Conservation (phyloP, 2,329 filamentous ascomycete genomes). For the Phialophora chinensis region DNA sequence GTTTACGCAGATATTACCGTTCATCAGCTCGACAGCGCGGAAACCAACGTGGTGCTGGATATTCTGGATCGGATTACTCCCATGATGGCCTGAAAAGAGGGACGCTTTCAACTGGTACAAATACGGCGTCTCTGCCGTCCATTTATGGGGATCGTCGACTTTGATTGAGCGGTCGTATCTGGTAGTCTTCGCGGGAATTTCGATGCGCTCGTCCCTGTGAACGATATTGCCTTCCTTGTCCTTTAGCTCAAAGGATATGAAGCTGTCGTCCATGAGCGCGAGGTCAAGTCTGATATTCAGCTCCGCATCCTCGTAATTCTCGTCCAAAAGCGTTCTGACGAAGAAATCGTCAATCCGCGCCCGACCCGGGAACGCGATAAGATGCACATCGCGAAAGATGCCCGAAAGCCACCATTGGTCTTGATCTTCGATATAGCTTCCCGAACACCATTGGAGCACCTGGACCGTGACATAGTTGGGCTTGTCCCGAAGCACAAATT, state of each 20-base stretch:
- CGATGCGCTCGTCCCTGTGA: slow-evolving; percentile 7
- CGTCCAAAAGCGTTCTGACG: slow-evolving; percentile 61
- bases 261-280: slow-evolving; percentile 44
- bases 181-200: slow-evolving; percentile 9
- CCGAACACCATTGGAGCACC: slow-evolving; percentile 75
- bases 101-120: slow-evolving; percentile 17
- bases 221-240: slow-evolving; percentile 7
- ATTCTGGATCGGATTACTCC: slow-evolving; percentile 43
- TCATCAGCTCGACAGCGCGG: slow-evolving; percentile 66
- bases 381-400: slow-evolving; percentile 70
- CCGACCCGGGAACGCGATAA: slow-evolving; percentile 60
- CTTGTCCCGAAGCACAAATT: slow-evolving; percentile 52
- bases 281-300: slow-evolving; percentile 56
- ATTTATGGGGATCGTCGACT: slow-evolving; percentile 64
- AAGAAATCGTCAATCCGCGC: slow-evolving; percentile 64
- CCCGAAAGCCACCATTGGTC: slow-evolving; percentile 71
- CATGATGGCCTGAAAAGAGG: slow-evolving; percentile 21
- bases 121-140: slow-evolving; percentile 66
- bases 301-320: slow-evolving; percentile 57
- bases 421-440: slow-evolving; percentile 71
- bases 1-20: slow-evolving; percentile 59
- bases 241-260: slow-evolving; percentile 11
- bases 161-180: slow-evolving; percentile 35
- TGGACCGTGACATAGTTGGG: slow-evolving; percentile 65
- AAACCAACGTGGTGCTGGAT: slow-evolving; percentile 66